Percentiles rank a stretch among this genome's conserved stretches.
Conservation (phyloP, 345 rosid species). For the Barbarea vulgaris region DNA sequence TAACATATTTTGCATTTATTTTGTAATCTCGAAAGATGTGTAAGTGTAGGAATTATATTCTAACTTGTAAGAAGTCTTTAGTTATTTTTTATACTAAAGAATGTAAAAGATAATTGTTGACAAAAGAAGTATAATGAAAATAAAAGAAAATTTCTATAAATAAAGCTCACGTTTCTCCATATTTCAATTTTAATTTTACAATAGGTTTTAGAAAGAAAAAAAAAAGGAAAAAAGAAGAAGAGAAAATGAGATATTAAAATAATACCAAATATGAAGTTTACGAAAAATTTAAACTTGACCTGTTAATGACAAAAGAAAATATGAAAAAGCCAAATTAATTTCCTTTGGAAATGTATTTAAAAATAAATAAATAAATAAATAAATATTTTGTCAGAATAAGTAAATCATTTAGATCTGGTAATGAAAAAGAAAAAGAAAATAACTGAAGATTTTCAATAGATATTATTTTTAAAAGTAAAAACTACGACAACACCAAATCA, state of each 20-base stretch:
- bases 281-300: neutral
- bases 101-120: neutral
- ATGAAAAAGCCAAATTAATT: neutral
- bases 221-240: neutral
- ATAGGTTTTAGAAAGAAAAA: neutral
- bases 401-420: neutral
- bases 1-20: neutral
- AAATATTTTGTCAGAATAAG: neutral
- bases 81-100: neutral
- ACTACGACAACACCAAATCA: conserved; percentile 9
- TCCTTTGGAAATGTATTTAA: neutral
- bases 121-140: neutral
- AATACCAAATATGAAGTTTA: neutral
- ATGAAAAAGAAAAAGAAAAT: neutral
- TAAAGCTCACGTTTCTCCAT: neutral
- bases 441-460: neutral
- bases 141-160: neutral
- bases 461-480: conserved; percentile 1
- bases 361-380: too few relatives aligned
- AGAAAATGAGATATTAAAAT: neutral
- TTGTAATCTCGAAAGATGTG: conserved; percentile 10
- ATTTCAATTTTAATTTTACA: neutral
- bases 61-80: neutral
- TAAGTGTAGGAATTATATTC: conserved; percentile 10
- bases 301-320: neutral